Conservation (phyloP, 495 filamentous ascomycete genomes). For the Penicillium paxilli region DNA sequence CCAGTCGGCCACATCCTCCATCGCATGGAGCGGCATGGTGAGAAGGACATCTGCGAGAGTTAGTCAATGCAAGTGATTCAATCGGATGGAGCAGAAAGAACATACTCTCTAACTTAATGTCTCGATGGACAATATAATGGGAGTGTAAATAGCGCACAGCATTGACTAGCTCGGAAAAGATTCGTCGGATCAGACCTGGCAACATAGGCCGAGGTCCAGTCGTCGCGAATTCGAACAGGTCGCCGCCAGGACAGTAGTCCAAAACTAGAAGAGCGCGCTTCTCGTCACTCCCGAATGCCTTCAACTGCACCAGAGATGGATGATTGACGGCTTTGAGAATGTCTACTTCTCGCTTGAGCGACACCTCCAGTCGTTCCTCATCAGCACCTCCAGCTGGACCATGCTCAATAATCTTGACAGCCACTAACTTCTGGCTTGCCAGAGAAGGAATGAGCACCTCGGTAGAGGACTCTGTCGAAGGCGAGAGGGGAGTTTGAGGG, state of each 20-base stretch:
- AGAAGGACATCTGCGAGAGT: slow-evolving; percentile 75
- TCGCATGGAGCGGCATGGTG: slow-evolving; percentile 63
- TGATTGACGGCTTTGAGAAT: slow-evolving; percentile 85
- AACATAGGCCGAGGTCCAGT: slow-evolving; percentile 60
- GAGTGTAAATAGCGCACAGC: slow-evolving; percentile 85
- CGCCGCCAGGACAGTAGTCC: slow-evolving; percentile 90
- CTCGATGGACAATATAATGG: slow-evolving; percentile 86
- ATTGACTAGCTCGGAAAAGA: slow-evolving; percentile 84
- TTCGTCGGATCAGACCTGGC: slow-evolving; percentile 71
- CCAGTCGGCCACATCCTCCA: slow-evolving; percentile 60
- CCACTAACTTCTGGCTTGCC: slow-evolving; percentile 70
- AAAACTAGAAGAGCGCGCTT: slow-evolving; percentile 81
- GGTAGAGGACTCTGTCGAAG: slow-evolving; percentile 34
- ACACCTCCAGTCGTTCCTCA: slow-evolving; percentile 86
- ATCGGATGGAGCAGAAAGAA: slow-evolving; percentile 4
- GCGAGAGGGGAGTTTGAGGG: slow-evolving; percentile 20
- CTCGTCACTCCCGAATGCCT: slow-evolving; percentile 80
- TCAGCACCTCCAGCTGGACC: slow-evolving; percentile 88
- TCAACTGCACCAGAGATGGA: slow-evolving; percentile 85
- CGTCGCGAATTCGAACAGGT: slow-evolving; percentile 90
- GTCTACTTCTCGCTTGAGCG: slow-evolving; percentile 89
- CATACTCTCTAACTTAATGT: slow-evolving; percentile 98
- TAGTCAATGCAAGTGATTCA: not conserved
- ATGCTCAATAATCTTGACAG: slow-evolving; percentile 93
- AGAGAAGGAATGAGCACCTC: slow-evolving; percentile 41